phyloP scores from a whole-genome alignment of 495 filamentous ascomycete genomes.

The Podospora comata region DNA sequence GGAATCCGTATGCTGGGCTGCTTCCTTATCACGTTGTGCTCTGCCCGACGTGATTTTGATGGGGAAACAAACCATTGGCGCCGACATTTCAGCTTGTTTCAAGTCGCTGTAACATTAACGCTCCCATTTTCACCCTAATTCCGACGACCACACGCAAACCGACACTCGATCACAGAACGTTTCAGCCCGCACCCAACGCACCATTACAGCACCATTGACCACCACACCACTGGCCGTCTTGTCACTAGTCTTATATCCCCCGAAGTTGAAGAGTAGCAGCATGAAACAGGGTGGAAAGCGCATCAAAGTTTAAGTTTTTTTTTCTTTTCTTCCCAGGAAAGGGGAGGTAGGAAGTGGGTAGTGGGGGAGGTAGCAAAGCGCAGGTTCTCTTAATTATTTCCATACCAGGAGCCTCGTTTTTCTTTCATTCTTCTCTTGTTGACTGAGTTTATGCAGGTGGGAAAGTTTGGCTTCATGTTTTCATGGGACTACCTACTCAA shows the following conservation, averaged over 20 bases:
- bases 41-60: not conserved
- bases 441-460: not conserved
- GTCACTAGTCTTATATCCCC: too few relatives aligned
- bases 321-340: too few relatives aligned
- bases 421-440: slow-evolving; percentile 8
- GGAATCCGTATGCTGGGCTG: not conserved
- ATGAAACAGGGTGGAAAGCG: too few relatives aligned
- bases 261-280: too few relatives aligned
- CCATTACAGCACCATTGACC: too few relatives aligned
- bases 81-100: not conserved
- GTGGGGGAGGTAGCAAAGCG: not conserved
- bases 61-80: not conserved
- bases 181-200: too few relatives aligned
- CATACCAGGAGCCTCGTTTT: not conserved
- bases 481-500: not conserved
- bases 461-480: not conserved
- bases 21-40: not conserved
- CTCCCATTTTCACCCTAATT: too few relatives aligned
- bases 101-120: not conserved
- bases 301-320: too few relatives aligned
- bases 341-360: too few relatives aligned
- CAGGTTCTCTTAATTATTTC: not conserved
- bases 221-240: too few relatives aligned
- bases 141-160: too few relatives aligned
- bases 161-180: too few relatives aligned